Conservation (phyloP, 495 filamentous ascomycete species). For the Penicillium macrosclerotiorum region DNA sequence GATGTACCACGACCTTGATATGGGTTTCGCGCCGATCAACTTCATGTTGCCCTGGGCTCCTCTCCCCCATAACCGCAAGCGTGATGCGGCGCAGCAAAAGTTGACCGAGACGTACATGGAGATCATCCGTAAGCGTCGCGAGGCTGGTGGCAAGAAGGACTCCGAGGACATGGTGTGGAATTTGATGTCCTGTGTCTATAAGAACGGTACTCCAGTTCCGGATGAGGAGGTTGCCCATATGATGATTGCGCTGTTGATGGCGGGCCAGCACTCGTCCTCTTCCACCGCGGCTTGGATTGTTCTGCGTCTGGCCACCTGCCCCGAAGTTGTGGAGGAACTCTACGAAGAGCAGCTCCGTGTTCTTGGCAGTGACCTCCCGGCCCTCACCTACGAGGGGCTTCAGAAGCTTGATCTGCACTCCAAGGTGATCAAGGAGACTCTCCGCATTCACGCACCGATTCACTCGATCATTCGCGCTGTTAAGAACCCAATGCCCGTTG, state of each 20-base stretch:
- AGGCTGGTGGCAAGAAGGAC: slow-evolving; percentile 47
- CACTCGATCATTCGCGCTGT: slow-evolving; percentile 62
- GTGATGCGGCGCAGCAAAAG: slow-evolving; percentile 56
- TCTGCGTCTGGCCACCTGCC: slow-evolving; percentile 53
- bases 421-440: slow-evolving; percentile 60
- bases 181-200: slow-evolving; percentile 62
- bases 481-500: slow-evolving; percentile 55
- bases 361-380: slow-evolving; percentile 50
- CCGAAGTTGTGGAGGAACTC: slow-evolving; percentile 57
- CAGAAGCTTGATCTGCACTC: slow-evolving; percentile 53
- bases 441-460: slow-evolving; percentile 63
- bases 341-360: slow-evolving; percentile 53
- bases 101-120: slow-evolving; percentile 59
- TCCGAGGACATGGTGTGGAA: slow-evolving; percentile 69
- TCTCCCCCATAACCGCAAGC: slow-evolving; percentile 59
- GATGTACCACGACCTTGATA: slow-evolving; percentile 64
- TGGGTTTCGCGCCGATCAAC: slow-evolving; percentile 64
- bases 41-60: slow-evolving; percentile 64
- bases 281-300: slow-evolving; percentile 61
- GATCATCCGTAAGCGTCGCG: slow-evolving; percentile 55
- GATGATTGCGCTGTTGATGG: slow-evolving; percentile 68
- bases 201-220: slow-evolving; percentile 58
- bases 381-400: slow-evolving; percentile 54
- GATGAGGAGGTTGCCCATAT: slow-evolving; percentile 64
- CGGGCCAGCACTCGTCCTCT: slow-evolving; percentile 63